phyloP scores from a whole-genome alignment of 106 monocot species.

The Dendrobium nobile region DNA sequence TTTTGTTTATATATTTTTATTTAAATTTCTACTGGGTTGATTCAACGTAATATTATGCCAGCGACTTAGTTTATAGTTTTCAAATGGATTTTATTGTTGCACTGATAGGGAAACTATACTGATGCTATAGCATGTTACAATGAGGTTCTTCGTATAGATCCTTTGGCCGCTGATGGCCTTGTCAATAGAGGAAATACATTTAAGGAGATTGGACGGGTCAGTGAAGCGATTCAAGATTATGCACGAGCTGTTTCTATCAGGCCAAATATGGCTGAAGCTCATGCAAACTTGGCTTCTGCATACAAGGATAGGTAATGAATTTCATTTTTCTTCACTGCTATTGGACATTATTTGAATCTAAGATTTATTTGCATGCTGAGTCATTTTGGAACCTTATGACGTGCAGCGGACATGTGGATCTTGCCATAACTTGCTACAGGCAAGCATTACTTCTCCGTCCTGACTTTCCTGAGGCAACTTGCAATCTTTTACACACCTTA shows the following conservation, averaged over 20 bases:
- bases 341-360: background rate
- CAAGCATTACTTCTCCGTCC: slow-evolving; percentile 78
- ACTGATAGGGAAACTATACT: slow-evolving; percentile 70
- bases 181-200: slow-evolving; percentile 97
- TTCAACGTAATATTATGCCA: background rate
- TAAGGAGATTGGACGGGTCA: slow-evolving; percentile 92
- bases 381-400: background rate
- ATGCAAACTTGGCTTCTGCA: slow-evolving; percentile 96
- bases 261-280: slow-evolving; percentile 96
- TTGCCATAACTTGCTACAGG: slow-evolving; percentile 76
- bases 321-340: background rate
- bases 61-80: background rate
- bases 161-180: slow-evolving; percentile 87
- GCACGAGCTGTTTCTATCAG: slow-evolving; percentile 68
- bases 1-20: background rate
- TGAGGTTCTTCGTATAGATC: slow-evolving; percentile 95
- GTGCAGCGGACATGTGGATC: slow-evolving; percentile 81
- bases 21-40: background rate
- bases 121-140: slow-evolving; percentile 94
- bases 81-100: background rate
- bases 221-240: slow-evolving; percentile 96
- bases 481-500: slow-evolving; percentile 86
- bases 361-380: background rate
- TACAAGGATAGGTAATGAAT: slow-evolving; percentile 77
- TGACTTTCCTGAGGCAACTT: slow-evolving; percentile 95